phyloP scores from a whole-genome alignment of 108 stramenopile species.

The Nitzschia sp. region DNA sequence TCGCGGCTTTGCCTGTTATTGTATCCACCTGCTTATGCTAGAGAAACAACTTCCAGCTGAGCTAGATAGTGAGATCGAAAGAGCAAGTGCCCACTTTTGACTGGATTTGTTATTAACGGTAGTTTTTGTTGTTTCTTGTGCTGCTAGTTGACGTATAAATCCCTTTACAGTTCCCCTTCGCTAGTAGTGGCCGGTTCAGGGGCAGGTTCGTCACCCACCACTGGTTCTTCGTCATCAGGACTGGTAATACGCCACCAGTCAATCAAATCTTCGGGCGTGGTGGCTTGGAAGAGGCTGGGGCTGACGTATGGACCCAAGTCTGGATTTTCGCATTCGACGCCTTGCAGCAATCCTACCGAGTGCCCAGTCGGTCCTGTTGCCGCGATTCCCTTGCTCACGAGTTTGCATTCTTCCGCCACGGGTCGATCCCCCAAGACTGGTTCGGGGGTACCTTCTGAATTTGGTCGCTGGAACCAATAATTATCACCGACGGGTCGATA shows the following conservation, averaged over 20 bases:
- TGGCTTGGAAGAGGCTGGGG: conserved; percentile 57
- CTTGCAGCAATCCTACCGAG: conserved; percentile 40
- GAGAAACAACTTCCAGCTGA: too few relatives aligned
- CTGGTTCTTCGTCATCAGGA: conserved; percentile 12
- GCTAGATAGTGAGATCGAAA: too few relatives aligned
- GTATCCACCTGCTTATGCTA: too few relatives aligned
- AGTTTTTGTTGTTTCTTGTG: too few relatives aligned
- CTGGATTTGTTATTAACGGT: too few relatives aligned
- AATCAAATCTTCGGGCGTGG: conserved; percentile 59
- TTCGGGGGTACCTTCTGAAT: conserved; percentile 64
- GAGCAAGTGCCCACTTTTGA: too few relatives aligned
- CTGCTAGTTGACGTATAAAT: too few relatives aligned
- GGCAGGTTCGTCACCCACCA: neutral
- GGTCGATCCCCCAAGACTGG: conserved; percentile 44
- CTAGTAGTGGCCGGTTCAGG: neutral
- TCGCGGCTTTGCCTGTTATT: too few relatives aligned
- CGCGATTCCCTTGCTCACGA: conserved; percentile 44
- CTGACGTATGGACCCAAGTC: conserved; percentile 56
- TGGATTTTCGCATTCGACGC: conserved; percentile 70
- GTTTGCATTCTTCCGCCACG: conserved; percentile 52
- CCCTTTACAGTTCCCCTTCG: conserved; percentile 1
- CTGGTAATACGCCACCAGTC: conserved; percentile 63
- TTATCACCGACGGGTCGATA: conserved; percentile 76
- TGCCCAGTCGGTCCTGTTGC: conserved; percentile 28
- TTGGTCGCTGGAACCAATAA: conserved; percentile 35